Base-by-base conservation (phyloP, 1,139 yeast genomes). In the Williopsis jadinii region DNA sequence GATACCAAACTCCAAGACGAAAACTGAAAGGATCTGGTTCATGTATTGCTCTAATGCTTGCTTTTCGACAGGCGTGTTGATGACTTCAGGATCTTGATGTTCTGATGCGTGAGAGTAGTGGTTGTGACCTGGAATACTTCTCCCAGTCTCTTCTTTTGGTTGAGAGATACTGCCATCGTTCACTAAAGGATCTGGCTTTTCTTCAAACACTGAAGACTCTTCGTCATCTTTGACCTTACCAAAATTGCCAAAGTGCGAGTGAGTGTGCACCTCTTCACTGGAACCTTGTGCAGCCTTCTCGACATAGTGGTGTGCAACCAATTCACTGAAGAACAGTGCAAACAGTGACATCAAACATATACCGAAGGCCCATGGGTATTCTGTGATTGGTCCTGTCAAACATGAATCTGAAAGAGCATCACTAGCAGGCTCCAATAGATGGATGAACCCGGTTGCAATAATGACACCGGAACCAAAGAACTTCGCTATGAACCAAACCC, bases 381-480 rank as follows among this genome's bases (percentile, higher is more conserved):
- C 52, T 0, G 85, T 64, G 66, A 80, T 75, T 2, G 70, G 68
- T 28, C 72, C 75, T 28, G 80, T 77, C 31, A 81, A 68, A 80
- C 54, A 50, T 53, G 77, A 78, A 12, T 63, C 70, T 2, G 61
- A 62, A 63, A 80, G 73, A 2, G 70, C 69, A 28, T 71, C 75
- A 28, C 78, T 75, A 3, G 95, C 95, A 0, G 95, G 95, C 52
- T 81, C 80, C 52, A 88, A 67, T 47, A 88, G 67, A 63, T 88
- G 97, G 43, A 88, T 80, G 54, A 86, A 83, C 0, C 95, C 88
- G 2, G 96, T 88, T 1, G 96, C 92, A 9, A 87, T 71, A 56
- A 88, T 88, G 39, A 88, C 96, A 39, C 97, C 97, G 1, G 95
- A 82, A 46, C 97, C 97, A 59, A 88, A 87, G 66, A 75, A 85